phyloP scores from a whole-genome alignment of 768 basidiomycete genomes.

The Tulasnella sp. region DNA sequence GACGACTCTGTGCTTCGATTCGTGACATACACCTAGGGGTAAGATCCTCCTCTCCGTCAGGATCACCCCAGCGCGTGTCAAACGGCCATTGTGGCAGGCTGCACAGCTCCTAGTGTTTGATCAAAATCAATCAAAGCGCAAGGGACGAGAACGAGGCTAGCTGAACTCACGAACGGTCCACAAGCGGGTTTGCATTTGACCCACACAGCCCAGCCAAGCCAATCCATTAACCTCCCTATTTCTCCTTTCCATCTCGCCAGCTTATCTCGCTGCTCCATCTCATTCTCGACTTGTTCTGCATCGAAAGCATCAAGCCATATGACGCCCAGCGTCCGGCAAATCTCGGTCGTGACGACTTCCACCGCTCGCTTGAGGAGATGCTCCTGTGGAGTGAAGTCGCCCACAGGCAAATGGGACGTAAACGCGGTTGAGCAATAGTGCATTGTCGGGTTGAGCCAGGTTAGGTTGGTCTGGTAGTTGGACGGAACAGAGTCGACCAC shows the following conservation, averaged over 20 bases:
- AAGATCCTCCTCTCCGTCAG: background rate
- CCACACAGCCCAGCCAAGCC: constrained; percentile 35
- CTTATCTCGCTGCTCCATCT: background rate
- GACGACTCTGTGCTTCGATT: background rate
- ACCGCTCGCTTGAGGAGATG: constrained; percentile 9
- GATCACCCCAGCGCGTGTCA: background rate
- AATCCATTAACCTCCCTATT: constrained; percentile 13
- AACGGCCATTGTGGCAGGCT: constrained; percentile 30
- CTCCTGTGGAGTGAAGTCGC: constrained; percentile 14
- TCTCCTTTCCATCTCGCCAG: constrained; percentile 18
- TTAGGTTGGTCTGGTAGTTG: background rate
- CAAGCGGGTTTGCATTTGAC: constrained; percentile 28
- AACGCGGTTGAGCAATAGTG: constrained; percentile 12
- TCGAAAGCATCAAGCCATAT: constrained; percentile 30
- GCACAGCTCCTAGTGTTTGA: constrained; percentile 8
- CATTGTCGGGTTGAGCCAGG: constrained; percentile 20
- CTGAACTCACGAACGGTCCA: constrained; percentile 2
- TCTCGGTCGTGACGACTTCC: constrained; percentile 22
- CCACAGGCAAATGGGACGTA: constrained; percentile 4
- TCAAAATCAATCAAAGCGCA: background rate
- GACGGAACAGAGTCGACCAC: background rate
- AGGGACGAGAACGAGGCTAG: too few relatives aligned
- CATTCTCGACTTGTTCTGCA: background rate
- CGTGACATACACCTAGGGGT: constrained; percentile 16
- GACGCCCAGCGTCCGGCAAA: constrained; percentile 26